Percentiles rank a stretch among this genome's conserved stretches.
Evolutionary conservation across 2,329 filamentous ascomycete genomes (phyloP).

Genomic region (Arthrobotrys iridis): DNA sequence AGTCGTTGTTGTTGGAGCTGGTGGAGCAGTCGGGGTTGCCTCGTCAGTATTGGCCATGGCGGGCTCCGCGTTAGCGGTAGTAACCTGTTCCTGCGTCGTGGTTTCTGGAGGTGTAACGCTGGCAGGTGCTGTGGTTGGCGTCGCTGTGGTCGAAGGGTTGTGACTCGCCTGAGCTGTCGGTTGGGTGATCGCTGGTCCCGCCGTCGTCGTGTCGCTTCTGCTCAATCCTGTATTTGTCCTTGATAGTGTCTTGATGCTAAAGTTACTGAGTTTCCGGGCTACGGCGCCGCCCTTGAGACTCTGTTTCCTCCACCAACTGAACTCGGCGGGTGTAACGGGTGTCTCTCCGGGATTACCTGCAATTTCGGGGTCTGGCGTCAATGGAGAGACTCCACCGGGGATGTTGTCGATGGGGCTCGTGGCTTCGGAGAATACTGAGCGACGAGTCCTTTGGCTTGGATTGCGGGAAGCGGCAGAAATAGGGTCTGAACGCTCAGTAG

Average conservation of each 20-base stretch:
- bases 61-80: not conserved
- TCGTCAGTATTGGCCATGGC: not conserved
- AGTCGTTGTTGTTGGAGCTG: conserved; percentile 11
- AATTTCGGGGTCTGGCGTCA: conserved; percentile 50
- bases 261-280: conserved; percentile 43
- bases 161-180: not conserved
- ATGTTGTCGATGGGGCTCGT: conserved; percentile 39
- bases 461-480: conserved; percentile 32
- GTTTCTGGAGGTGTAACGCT: not conserved
- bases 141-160: not conserved
- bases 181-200: not conserved
- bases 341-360: conserved; percentile 22
- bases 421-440: conserved; percentile 49
- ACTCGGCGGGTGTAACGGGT: conserved; percentile 20
- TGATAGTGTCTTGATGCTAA: conserved; percentile 24
- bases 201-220: conserved; percentile 6
- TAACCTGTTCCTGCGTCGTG: not conserved
- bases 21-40: conserved; percentile 16
- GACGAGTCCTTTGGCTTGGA: conserved; percentile 33
- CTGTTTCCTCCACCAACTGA: conserved; percentile 52
- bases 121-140: not conserved
- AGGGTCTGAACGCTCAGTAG: conserved; percentile 46
- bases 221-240: conserved; percentile 14
- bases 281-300: conserved; percentile 33
- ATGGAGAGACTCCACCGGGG: conserved; percentile 25